Evolutionary conservation across 495 filamentous ascomycete genomes (phyloP).

Genomic region (Aspergillus affinis): DNA sequence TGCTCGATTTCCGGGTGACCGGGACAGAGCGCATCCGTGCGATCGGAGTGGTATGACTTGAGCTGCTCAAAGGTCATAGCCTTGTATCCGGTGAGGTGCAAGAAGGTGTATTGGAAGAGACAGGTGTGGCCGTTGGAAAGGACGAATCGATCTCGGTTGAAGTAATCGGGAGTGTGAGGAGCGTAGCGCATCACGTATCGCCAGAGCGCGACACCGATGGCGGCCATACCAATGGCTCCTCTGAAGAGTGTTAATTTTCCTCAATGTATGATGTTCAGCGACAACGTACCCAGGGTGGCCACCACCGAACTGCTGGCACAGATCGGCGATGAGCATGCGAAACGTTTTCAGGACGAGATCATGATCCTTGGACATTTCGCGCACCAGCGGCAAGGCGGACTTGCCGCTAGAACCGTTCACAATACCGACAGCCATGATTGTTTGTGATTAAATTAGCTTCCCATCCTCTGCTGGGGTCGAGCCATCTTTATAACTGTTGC

Average conservation of each 20-base stretch:
- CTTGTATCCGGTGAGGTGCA: slow-evolving; percentile 59
- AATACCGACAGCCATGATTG: slow-evolving; percentile 19
- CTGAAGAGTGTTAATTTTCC: slow-evolving; percentile 21
- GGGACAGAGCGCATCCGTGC: slow-evolving; percentile 52
- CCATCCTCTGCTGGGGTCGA: not conserved
- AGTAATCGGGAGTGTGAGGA: slow-evolving; percentile 45
- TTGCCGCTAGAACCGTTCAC: slow-evolving; percentile 16
- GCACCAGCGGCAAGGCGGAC: slow-evolving; percentile 23
- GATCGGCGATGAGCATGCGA: slow-evolving; percentile 55
- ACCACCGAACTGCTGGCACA: slow-evolving; percentile 58
- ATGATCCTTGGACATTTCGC: slow-evolving; percentile 34
- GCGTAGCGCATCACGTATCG: slow-evolving; percentile 54
- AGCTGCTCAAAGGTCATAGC: slow-evolving; percentile 60
- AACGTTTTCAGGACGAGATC: slow-evolving; percentile 52
- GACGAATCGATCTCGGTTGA: slow-evolving; percentile 55
- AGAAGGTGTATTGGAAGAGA: slow-evolving; percentile 58
- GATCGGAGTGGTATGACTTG: slow-evolving; percentile 56
- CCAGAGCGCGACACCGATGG: slow-evolving; percentile 53
- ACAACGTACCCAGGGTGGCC: slow-evolving; percentile 54
- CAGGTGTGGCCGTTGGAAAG: slow-evolving; percentile 61
- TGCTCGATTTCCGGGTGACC: slow-evolving; percentile 64
- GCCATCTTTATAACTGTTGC: slow-evolving; percentile 10
- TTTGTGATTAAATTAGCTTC: slow-evolving; percentile 2
- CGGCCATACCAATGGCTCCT: slow-evolving; percentile 57
- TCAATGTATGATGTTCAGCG: not conserved